Base-by-base conservation (phyloP, 768 basidiomycete genomes). In the Lentinula boryana region DNA sequence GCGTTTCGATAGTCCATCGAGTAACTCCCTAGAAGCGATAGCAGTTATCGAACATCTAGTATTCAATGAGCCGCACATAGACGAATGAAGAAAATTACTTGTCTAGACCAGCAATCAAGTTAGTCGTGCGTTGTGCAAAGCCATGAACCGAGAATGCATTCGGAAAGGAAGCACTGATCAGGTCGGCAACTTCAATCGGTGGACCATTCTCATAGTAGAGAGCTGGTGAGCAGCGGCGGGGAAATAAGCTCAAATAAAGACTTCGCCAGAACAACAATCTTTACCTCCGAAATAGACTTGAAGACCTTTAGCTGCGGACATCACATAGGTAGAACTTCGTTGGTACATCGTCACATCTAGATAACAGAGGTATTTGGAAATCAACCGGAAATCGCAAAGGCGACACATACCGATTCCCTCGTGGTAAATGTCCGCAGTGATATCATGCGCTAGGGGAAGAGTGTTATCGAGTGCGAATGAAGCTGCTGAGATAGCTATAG, bases 281-380 rank as follows among this genome's bases (percentile, higher is more conserved):
- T 50, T 32, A 76, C 73, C 68, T 3, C 63, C 58, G 60, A 74
- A 63, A 32, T 75, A 54, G 46, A 64, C 10, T 62, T 67, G 2
- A 72, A 72, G 66, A 15, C 78, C 76, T 18, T 75, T 62, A 59
- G 73, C 70, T 5, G 75, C 69, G 0, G 72, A 67, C 75, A 81
- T 78, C 63, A 80, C 71, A 65, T 80, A 83, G 9, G 79, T 83
- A 18, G 70, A 69, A 63, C 79, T 76, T 27, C 87, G 77, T 69
- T 89, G 87, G 64, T 73, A 78, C 75, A 85, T 80, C 0, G 83
- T 84, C 6, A 84, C 80, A 62, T 84, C 84, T 84, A 53, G 38
- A 38, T 9, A 32, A 32, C 12, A 18, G 31, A 43, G 12, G 16
- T 15, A 8, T 38, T 8, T 38, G 16, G 27, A 32, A 50, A 46